These are phyloP conservation scores for Jackrogersella minutella DNA, from an alignment of 495 filamentous ascomycete species.

Conservation along the genomic window DNA sequence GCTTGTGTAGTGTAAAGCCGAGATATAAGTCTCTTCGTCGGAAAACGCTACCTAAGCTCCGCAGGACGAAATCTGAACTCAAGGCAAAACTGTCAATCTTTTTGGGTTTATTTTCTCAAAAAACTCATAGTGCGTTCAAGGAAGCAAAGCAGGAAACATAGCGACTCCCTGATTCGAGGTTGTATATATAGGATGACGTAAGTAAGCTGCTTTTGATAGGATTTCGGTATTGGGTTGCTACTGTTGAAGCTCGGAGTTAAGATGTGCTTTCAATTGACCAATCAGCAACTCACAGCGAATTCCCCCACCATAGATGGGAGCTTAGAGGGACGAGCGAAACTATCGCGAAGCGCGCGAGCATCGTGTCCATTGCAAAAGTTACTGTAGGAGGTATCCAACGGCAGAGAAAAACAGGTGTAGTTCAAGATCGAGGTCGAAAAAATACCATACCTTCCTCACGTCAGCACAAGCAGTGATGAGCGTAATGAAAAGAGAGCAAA, in stretches of 20 bases:
- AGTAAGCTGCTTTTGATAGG: not conserved
- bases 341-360: not conserved
- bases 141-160: not conserved
- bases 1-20: not conserved
- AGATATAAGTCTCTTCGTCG: not conserved
- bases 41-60: not conserved
- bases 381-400: no score
- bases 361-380: no score
- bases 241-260: conserved; percentile 6
- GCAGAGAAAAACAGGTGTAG: no score
- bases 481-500: conserved; percentile 10
- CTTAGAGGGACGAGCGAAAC: not conserved
- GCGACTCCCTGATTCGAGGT: not conserved
- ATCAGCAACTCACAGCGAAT: not conserved
- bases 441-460: conserved; percentile 13
- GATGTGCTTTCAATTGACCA: not conserved
- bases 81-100: no score
- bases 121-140: no score
- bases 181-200: not conserved
- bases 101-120: no score
- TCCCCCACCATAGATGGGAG: not conserved
- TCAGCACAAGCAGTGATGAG: conserved; percentile 5
- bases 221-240: not conserved
- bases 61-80: not conserved
- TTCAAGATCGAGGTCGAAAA: no score